Evolutionary conservation across 140 eudicot genomes (phyloP).

Genomic region (Senecio squalidus): DNA sequence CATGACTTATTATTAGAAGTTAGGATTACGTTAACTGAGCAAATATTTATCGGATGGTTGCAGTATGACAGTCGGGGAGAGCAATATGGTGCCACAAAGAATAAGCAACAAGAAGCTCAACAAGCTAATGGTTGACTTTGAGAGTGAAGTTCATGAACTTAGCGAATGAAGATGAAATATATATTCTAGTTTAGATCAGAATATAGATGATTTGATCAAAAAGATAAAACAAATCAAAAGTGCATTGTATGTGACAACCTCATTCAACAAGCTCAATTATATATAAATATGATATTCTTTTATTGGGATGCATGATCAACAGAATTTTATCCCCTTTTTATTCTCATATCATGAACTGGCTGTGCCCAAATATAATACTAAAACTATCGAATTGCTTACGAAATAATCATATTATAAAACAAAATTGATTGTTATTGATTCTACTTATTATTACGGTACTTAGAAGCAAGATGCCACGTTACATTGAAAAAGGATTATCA

Average conservation of each 20-base stretch:
- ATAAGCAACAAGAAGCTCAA: conserved; percentile 86
- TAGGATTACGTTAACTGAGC: background rate
- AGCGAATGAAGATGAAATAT: conserved; percentile 8
- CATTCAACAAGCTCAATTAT: conserved; percentile 13
- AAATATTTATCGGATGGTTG: background rate
- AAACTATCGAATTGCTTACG: too few relatives aligned
- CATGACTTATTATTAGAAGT: too few relatives aligned
- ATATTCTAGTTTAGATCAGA: conserved; percentile 31
- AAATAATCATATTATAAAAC: too few relatives aligned
- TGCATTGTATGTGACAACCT: conserved; percentile 25
- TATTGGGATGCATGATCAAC: too few relatives aligned
- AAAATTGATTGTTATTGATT: too few relatives aligned
- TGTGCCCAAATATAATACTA: too few relatives aligned
- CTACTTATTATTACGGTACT: too few relatives aligned
- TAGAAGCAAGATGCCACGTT: too few relatives aligned
- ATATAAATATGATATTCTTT: conserved; percentile 17
- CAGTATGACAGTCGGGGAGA: conserved; percentile 54
- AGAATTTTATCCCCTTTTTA: too few relatives aligned
- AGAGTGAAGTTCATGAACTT: conserved; percentile 16
- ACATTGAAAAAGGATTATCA: too few relatives aligned
- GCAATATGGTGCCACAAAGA: conserved; percentile 47
- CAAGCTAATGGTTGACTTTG: conserved; percentile 68
- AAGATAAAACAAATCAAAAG: conserved; percentile 13
- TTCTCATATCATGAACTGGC: too few relatives aligned
- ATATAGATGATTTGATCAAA: conserved; percentile 31